phyloP scores from a whole-genome alignment of 2,329 filamentous ascomycete genomes.

The Diplodia mutila region DNA sequence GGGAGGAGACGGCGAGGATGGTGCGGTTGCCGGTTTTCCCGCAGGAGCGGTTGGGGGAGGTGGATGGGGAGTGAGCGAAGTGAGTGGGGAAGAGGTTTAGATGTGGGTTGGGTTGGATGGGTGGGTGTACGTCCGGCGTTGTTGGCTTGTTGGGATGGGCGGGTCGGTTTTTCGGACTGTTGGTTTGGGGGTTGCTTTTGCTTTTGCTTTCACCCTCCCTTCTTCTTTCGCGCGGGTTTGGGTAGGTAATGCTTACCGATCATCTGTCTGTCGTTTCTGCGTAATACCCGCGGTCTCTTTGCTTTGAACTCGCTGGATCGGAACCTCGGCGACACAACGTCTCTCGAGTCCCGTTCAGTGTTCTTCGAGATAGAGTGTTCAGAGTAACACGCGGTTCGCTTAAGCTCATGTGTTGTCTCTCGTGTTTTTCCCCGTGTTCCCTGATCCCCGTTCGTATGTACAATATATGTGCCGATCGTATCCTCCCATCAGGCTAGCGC shows the following conservation, averaged over 20 bases:
- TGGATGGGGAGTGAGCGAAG: neutral
- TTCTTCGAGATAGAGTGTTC: neutral
- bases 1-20: slow-evolving; percentile 1
- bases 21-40: neutral
- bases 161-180: too few species aligned
- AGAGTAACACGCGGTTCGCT: neutral
- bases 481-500: neutral
- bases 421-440: neutral
- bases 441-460: neutral
- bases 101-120: neutral
- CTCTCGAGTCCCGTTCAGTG: neutral
- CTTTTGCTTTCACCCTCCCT: too few species aligned
- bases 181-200: too few species aligned
- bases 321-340: neutral
- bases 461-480: neutral
- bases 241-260: neutral
- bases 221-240: neutral
- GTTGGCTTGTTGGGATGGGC: too few species aligned
- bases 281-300: neutral
- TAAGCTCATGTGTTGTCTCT: neutral
- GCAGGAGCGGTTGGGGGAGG: neutral
- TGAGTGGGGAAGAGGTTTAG: neutral
- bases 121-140: too few species aligned
- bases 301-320: neutral
- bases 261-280: slow-evolving; percentile 13